Evolutionary conservation across 2,329 filamentous ascomycete genomes (phyloP).

Genomic region (Ophiocordyceps australis): DNA sequence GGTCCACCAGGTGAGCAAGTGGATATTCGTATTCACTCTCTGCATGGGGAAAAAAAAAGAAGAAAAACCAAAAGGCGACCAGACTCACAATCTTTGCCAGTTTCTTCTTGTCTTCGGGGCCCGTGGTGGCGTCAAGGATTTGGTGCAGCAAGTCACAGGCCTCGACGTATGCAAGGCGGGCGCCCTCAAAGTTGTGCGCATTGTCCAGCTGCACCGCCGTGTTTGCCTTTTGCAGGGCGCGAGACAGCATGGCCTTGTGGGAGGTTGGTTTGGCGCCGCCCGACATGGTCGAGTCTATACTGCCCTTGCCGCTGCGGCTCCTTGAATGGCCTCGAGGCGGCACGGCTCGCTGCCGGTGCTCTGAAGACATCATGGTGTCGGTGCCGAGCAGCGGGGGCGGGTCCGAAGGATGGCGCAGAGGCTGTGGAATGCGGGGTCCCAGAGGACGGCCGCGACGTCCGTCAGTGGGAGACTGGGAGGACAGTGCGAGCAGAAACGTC

Average conservation of each 20-base stretch:
- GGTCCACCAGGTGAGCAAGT: background rate
- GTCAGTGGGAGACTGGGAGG: too few relatives aligned
- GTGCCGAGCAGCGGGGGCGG: background rate
- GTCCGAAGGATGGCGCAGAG: too few relatives aligned
- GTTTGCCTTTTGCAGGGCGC: slow-evolving; percentile 86
- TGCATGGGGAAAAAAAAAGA: too few relatives aligned
- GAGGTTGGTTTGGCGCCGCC: slow-evolving; percentile 33
- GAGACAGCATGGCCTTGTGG: slow-evolving; percentile 93
- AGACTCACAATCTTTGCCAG: slow-evolving; percentile 76
- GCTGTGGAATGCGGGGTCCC: slow-evolving; percentile 2
- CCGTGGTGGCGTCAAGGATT: slow-evolving; percentile 70
- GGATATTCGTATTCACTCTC: too few relatives aligned
- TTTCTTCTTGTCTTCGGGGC: slow-evolving; percentile 75
- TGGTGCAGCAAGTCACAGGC: slow-evolving; percentile 77
- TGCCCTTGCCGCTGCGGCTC: slow-evolving; percentile 14
- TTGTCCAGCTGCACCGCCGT: slow-evolving; percentile 92
- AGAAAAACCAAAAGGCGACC: background rate
- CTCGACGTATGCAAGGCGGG: slow-evolving; percentile 77
- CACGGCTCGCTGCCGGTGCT: slow-evolving; percentile 11
- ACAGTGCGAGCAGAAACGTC: too few relatives aligned
- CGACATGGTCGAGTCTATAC: slow-evolving; percentile 11
- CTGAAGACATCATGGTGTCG: slow-evolving; percentile 13
- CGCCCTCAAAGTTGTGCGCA: slow-evolving; percentile 84
- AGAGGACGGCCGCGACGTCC: slow-evolving; percentile 5
- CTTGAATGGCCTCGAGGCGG: slow-evolving; percentile 12